Base-by-base conservation (phyloP, 169 alveolate genomes). In the Perkinsus chesapeaki region DNA sequence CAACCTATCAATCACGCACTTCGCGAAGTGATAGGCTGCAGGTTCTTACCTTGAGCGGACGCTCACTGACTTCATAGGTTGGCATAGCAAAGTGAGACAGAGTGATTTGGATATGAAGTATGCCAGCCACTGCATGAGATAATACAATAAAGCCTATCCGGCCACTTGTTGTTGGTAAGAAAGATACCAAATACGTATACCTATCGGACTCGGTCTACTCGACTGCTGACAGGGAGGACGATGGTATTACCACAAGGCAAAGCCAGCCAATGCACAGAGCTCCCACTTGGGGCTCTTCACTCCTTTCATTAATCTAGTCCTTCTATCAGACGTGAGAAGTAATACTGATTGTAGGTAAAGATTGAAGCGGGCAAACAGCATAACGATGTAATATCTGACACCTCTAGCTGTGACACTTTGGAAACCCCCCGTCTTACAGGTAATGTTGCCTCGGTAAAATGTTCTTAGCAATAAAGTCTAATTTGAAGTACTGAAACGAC, bases 11-110 rank as follows among this genome's bases (percentile, higher is more conserved):
- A 20, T 60, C 23, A 16, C 12, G 27, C 27, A 12, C 82, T 3
- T 27, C 82, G 27, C 37, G 37, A 12, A 60, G 12, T 20, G n/a
- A n/a, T n/a, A n/a, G n/a, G n/a, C n/a, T n/a, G 82, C 82, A 23
- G 82, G 3, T 20, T 7, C 82, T 7, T 16, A 60, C 82, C 82
- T 60, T 60, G 82, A 60, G 82, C 36, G 82, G 82, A 27, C 82
- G 12, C 93, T 47, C 82, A 39, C 37, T 39, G 5, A 47, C 93
- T 0, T 92, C 93, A 31, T 43, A 31, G 39, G 73, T 60, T 19
- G 92, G 92, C 91, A 39, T 39, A 3, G 93, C 73, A n/a, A 92
- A 92, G 91, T 92, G 93, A 39, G 93, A 92, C 20, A 92, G n/a
- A 39, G 93, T 92, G 92, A 92, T 92, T 43, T 92, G 92, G 37